Conservation (phyloP, 495 filamentous ascomycete genomes). For the Aspergillus haitiensis region DNA sequence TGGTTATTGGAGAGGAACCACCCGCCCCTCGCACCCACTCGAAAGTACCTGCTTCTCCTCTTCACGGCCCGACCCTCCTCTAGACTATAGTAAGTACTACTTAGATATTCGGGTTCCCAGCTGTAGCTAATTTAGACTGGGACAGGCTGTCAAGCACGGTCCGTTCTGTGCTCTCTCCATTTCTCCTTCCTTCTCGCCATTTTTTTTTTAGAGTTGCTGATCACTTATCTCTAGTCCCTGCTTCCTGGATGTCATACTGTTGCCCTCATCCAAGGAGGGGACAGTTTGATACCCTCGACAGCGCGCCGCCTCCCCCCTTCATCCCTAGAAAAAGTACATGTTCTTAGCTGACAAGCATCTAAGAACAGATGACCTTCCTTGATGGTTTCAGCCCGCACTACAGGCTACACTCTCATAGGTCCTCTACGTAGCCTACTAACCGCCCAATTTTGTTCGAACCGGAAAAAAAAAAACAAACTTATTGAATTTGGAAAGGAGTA, state of each 20-base stretch:
- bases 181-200: too few relatives aligned
- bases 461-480: not conserved
- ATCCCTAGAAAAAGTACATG: too few relatives aligned
- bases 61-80: constrained; percentile 19
- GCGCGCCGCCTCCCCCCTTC: too few relatives aligned
- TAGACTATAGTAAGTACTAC: not conserved
- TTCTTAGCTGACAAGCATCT: not conserved
- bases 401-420: constrained; percentile 11
- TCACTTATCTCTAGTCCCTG: too few relatives aligned
- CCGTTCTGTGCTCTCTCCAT: not conserved
- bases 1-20: constrained; percentile 15
- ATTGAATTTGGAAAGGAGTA: not conserved
- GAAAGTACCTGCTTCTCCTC: constrained; percentile 16
- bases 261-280: too few relatives aligned
- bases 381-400: constrained; percentile 6
- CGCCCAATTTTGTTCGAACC: constrained; percentile 10
- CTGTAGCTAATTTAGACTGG: too few relatives aligned
- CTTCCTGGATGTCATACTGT: too few relatives aligned
- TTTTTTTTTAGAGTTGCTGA: too few relatives aligned
- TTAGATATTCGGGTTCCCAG: too few relatives aligned
- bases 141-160: constrained; percentile 3
- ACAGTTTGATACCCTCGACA: too few relatives aligned
- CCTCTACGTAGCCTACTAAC: not conserved
- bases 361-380: constrained; percentile 15
- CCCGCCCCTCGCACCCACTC: constrained; percentile 7